Base-by-base conservation (phyloP, 495 filamentous ascomycete genomes). In the Penicillium canescens region DNA sequence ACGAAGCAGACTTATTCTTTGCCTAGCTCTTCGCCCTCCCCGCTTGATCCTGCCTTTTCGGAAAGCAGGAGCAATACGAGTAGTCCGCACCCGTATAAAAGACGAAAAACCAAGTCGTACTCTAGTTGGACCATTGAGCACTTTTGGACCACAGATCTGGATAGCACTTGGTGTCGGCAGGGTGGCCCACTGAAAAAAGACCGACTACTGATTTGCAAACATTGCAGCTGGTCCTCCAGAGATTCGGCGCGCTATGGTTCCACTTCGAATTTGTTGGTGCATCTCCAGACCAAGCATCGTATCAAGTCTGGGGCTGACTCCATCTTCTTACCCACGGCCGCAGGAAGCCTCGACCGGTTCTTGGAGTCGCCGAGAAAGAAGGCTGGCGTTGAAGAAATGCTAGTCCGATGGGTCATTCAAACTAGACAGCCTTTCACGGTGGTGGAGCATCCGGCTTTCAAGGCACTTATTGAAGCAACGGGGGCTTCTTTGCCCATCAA, bases 81-180 rank as follows among this genome's bases (percentile, higher is more conserved):
- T 45, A 53, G 50, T n/a, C n/a, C n/a, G n/a, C n/a, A n/a, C n/a
- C n/a, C n/a, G n/a, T n/a, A n/a, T n/a, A n/a, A n/a, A n/a, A n/a
- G n/a, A n/a, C n/a, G n/a, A n/a, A n/a, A n/a, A n/a, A 46, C 50
- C 34, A 21, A 55, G 52, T 55, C 52, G 33, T 55, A 55, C 49
- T 49, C 45, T 43, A 55, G 52, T 50, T 55, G 52, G 52, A 45
- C 45, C 26, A 42, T 38, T 34, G 44, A 49, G 46, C 44, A 55
- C 46, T 55, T 47, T 50, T 55, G 45, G 52, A 55, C 46, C 41
- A 55, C 44, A 49, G 37, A 55, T 48, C 52, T 55, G 26, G 37
- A 48, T 50, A 49, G 38, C 50, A 46, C 42, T 53, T 53, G 50
- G 50, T 53, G 50, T 53, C 50, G 42, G 50, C 34, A 39, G 35